Evolutionary conservation across 495 filamentous ascomycete genomes (phyloP).

Genomic region (Penicillium argentinense): DNA sequence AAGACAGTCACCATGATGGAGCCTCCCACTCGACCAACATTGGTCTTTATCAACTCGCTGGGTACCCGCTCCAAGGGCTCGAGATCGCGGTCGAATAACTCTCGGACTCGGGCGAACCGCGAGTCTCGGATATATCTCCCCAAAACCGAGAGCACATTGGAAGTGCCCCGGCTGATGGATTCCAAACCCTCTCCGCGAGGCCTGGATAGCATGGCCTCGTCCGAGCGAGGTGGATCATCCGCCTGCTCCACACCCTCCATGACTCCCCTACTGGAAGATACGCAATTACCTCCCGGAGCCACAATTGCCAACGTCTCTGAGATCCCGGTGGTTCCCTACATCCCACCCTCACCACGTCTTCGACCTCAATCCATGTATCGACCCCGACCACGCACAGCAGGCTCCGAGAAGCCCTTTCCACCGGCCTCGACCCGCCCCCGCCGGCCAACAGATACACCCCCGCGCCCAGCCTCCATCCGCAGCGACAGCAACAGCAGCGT

Average conservation of each 20-base stretch:
- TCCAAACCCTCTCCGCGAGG: conserved; percentile 2
- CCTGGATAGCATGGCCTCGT: not conserved
- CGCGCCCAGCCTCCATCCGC: conserved; percentile 29
- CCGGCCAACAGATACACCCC: conserved; percentile 22
- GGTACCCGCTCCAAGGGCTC: conserved; percentile 17
- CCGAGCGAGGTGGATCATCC: conserved; percentile 7
- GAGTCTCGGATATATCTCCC: conserved; percentile 13
- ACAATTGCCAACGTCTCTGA: conserved; percentile 27
- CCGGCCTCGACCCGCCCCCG: conserved; percentile 6
- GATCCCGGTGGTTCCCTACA: conserved; percentile 24
- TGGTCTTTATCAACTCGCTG: conserved; percentile 40
- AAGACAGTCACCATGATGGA: conserved; percentile 38
- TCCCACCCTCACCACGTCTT: conserved; percentile 18
- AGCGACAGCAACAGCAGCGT: conserved; percentile 31
- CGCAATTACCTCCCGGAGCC: conserved; percentile 11
- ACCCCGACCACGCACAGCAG: conserved; percentile 27
- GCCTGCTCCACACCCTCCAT: conserved; percentile 3
- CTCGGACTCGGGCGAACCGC: conserved; percentile 20
- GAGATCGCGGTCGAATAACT: conserved; percentile 3
- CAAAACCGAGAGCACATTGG: conserved; percentile 15
- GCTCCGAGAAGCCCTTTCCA: conserved; percentile 23
- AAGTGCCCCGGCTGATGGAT: conserved; percentile 10
- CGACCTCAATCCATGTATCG: conserved; percentile 11
- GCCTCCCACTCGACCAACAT: conserved; percentile 33
- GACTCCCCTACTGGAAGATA: conserved; percentile 1